These are phyloP conservation scores for Lichtheimia hyalospora DNA, from an alignment of 371 early-diverging fungal genomes.

Conservation along the genomic window DNA sequence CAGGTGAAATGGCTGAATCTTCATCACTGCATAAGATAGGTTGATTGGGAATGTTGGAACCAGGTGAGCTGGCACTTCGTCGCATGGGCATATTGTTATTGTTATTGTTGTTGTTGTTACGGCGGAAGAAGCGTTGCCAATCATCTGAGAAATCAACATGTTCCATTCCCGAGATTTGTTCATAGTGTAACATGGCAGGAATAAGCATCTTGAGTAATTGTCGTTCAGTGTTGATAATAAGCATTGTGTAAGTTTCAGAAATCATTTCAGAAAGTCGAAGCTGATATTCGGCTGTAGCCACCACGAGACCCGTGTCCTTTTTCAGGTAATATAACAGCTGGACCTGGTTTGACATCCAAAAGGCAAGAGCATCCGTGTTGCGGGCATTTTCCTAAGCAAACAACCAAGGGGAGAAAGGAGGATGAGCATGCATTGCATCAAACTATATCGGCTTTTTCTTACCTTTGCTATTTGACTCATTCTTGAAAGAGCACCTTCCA, in stretches of 20 bases:
- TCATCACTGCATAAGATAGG: neutral
- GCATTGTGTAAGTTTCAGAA: conserved; percentile 63
- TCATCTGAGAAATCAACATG: conserved; percentile 63
- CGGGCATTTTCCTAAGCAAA: conserved; percentile 20
- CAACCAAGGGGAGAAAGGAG: neutral
- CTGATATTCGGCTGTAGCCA: conserved; percentile 59
- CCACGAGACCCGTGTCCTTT: conserved; percentile 69
- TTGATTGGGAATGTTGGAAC: neutral
- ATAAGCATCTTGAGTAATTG: conserved; percentile 59
- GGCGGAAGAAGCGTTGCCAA: conserved; percentile 50
- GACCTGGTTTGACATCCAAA: conserved; percentile 77
- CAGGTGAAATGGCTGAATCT: conserved; percentile 43
- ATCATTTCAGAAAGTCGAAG: conserved; percentile 65
- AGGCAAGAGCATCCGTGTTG: conserved; percentile 42
- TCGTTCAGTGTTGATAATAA: conserved; percentile 58
- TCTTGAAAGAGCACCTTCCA: conserved; percentile 59
- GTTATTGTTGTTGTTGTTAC: conserved; percentile 10
- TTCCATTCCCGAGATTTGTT: conserved; percentile 64
- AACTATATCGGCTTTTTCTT: neutral
- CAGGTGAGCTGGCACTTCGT: conserved; percentile 9
- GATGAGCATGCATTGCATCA: too few species aligned
- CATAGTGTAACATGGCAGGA: conserved; percentile 66
- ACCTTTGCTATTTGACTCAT: conserved; percentile 69
- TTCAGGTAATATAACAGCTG: conserved; percentile 78
- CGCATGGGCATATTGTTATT: conserved; percentile 10